Evolutionary conservation across 148 eudicot genomes (phyloP).

Genomic region (Chenopodium album): DNA sequence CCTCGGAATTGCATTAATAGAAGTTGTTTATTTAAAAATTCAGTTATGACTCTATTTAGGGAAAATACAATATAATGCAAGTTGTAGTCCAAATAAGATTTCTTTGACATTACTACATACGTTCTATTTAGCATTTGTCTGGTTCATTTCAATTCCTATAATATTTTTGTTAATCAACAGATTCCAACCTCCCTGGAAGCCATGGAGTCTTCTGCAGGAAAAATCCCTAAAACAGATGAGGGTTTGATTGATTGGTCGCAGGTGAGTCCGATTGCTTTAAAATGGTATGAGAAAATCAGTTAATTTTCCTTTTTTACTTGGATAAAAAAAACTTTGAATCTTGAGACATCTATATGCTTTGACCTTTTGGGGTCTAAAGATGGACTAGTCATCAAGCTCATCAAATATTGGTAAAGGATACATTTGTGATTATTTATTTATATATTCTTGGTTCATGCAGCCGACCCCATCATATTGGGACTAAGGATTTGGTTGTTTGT

Average conservation of each 20-base stretch:
- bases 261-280: conserved; percentile 37
- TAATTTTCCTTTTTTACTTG: neutral
- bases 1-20: neutral
- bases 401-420: too few relatives aligned
- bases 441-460: too few relatives aligned
- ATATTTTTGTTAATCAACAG: conserved; percentile 40
- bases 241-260: conserved; percentile 97
- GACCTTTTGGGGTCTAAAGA: neutral
- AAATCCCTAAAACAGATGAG: conserved; percentile 65
- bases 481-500: too few relatives aligned
- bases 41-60: neutral
- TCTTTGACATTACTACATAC: neutral
- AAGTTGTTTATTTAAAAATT: neutral
- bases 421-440: too few relatives aligned
- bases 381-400: neutral
- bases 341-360: neutral
- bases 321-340: too few relatives aligned
- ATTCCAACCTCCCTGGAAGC: conserved; percentile 75
- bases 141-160: neutral
- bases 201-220: conserved; percentile 50
- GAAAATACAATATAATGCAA: neutral
- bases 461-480: too few relatives aligned
- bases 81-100: neutral
- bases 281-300: neutral
- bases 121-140: neutral